A percentile compares a stretch with the other conserved stretches of the same genome.
Evolutionary conservation across 75 land plant genomes (phyloP).

Genomic region (Cryptomeria japonica): DNA sequence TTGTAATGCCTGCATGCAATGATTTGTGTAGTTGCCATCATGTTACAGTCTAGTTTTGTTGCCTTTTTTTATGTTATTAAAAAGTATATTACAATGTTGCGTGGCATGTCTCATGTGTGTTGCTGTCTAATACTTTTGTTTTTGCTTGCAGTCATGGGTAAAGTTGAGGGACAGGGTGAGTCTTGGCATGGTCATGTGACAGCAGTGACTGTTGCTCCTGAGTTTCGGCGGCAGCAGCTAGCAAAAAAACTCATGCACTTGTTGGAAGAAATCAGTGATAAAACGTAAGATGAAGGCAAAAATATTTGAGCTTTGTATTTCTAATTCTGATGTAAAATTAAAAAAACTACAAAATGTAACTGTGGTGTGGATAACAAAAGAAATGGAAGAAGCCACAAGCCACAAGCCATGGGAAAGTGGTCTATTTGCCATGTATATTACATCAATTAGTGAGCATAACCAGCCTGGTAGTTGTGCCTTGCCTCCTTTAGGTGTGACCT

Average conservation of each 20-base stretch:
- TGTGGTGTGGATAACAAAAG: not conserved
- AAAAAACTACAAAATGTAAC: not conserved
- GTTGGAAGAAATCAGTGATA: constrained; percentile 92
- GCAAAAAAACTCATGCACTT: constrained; percentile 94
- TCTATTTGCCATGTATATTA: not conserved
- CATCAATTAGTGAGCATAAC: not conserved
- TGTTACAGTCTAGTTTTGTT: not conserved
- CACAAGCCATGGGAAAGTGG: not conserved
- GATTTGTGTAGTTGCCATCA: not conserved
- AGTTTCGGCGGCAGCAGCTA: constrained; percentile 90
- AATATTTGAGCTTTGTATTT: not conserved
- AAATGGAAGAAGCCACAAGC: not conserved
- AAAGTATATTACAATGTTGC: not conserved
- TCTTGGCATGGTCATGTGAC: constrained; percentile 99
- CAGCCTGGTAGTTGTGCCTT: not conserved
- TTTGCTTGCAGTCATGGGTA: constrained; percentile 82
- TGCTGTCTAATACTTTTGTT: not conserved
- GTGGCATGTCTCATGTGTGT: not conserved
- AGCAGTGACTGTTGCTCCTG: constrained; percentile 92
- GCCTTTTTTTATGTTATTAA: not conserved
- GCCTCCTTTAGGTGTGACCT: too few relatives aligned
- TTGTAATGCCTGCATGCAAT: not conserved
- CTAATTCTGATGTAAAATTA: not conserved
- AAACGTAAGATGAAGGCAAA: constrained; percentile 53
- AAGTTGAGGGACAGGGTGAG: constrained; percentile 98